phyloP scores from a whole-genome alignment of 768 basidiomycete species.

The Gyrodon lividus region DNA sequence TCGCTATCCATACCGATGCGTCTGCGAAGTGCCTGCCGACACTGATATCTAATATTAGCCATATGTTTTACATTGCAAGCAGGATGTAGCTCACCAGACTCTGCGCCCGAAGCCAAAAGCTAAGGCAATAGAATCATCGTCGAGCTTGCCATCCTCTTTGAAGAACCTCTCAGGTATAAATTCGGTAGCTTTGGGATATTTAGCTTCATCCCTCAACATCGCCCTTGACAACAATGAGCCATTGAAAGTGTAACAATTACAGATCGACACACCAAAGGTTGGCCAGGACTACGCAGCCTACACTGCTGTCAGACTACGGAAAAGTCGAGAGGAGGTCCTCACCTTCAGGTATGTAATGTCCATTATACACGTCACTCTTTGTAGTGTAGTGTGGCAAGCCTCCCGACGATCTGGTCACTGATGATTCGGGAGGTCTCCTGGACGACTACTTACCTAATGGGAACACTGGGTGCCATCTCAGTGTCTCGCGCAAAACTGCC shows the following conservation, averaged over 20 bases:
- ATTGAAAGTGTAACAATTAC: neutral
- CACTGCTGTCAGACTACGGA: slow-evolving; percentile 11
- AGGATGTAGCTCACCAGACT: slow-evolving; percentile 18
- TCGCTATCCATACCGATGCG: slow-evolving; percentile 32
- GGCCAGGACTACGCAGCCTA: slow-evolving; percentile 31
- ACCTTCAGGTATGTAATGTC: slow-evolving; percentile 28
- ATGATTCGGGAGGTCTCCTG: neutral
- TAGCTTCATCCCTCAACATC: slow-evolving; percentile 28
- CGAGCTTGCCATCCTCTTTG: slow-evolving; percentile 21
- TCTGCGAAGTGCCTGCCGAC: slow-evolving; percentile 32
- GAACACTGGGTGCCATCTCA: slow-evolving; percentile 35
- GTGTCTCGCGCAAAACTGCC: slow-evolving; percentile 35
- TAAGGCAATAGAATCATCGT: slow-evolving; percentile 21
- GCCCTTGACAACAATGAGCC: slow-evolving; percentile 22
- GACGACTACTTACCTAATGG: slow-evolving; percentile 23
- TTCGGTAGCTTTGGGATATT: slow-evolving; percentile 25
- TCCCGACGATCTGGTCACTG: slow-evolving; percentile 6
- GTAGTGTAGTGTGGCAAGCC: slow-evolving; percentile 30
- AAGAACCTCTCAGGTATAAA: slow-evolving; percentile 32
- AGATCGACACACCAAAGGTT: slow-evolving; percentile 26
- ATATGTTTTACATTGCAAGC: neutral
- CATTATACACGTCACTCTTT: slow-evolving; percentile 26
- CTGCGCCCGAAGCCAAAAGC: slow-evolving; percentile 32
- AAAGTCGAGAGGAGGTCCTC: neutral
- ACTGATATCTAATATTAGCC: slow-evolving; percentile 13